phyloP scores from a whole-genome alignment of 2,329 filamentous ascomycete genomes.

The Trichoderma sp. region DNA sequence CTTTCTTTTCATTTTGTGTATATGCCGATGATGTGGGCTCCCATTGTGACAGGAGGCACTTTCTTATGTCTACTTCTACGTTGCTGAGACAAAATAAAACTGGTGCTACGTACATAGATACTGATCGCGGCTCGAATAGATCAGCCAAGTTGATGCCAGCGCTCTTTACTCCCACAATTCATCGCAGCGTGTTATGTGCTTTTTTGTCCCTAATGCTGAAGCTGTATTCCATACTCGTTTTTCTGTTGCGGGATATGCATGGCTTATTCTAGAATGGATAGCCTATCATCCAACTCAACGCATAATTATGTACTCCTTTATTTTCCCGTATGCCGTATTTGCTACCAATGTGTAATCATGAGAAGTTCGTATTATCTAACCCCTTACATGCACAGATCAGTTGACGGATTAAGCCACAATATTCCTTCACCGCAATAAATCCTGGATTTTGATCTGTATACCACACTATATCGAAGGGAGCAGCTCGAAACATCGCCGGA shows the following conservation, averaged over 20 bases:
- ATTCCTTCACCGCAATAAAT: neutral
- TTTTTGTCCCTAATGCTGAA: neutral
- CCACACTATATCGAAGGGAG: neutral
- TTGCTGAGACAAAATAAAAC: neutral
- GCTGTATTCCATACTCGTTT: neutral
- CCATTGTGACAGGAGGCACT: no score
- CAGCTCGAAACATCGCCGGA: neutral
- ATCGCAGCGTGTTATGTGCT: neutral
- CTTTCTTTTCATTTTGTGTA: neutral
- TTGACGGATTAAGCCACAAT: neutral
- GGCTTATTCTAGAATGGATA: neutral
- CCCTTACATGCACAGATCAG: neutral
- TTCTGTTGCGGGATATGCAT: neutral
- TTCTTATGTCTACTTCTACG: neutral
- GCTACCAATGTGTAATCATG: neutral
- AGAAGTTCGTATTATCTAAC: neutral
- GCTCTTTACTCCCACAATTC: neutral
- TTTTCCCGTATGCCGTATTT: neutral
- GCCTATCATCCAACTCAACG: neutral
- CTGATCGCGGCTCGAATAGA: neutral
- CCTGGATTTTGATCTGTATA: neutral
- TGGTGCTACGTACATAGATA: neutral
- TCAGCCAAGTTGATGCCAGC: neutral
- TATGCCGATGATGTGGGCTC: neutral
- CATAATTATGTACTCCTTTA: neutral